These are phyloP conservation scores for Isatis lusitanica DNA, from an alignment of 441 rosid genomes.

Conservation along the genomic window DNA sequence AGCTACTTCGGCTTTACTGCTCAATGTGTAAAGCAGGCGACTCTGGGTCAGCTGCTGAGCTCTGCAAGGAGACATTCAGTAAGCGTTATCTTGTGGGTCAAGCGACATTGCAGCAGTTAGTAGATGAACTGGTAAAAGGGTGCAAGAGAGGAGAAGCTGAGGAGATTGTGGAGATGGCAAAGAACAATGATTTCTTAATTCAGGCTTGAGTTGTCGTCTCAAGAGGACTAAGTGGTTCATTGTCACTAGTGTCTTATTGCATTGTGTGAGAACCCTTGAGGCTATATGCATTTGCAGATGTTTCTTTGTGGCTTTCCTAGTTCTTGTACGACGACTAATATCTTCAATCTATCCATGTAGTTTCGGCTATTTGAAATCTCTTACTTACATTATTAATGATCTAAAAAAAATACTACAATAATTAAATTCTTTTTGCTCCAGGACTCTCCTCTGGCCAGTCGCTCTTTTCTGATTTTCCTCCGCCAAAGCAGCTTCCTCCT, in stretches of 20 bases:
- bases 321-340: not conserved
- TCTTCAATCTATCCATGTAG: not conserved
- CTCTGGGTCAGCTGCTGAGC: slow-evolving; percentile 44
- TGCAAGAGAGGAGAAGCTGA: slow-evolving; percentile 55
- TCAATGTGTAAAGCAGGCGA: slow-evolving; percentile 58
- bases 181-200: slow-evolving; percentile 40
- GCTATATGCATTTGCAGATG: not conserved
- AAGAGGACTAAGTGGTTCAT: slow-evolving; percentile 20
- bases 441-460: slow-evolving; percentile 46
- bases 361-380: not conserved
- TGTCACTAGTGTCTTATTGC: slow-evolving; percentile 5
- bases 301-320: not conserved
- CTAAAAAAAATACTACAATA: no score
- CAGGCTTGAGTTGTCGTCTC: slow-evolving; percentile 38
- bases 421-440: slow-evolving; percentile 35
- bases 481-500: slow-evolving; percentile 34
- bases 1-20: slow-evolving; percentile 38
- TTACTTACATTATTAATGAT: no score
- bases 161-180: slow-evolving; percentile 58
- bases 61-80: slow-evolving; percentile 45
- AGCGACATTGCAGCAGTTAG: slow-evolving; percentile 51
- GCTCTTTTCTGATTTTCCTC: slow-evolving; percentile 44
- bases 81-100: slow-evolving; percentile 36
- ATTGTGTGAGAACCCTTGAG: not conserved
- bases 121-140: slow-evolving; percentile 52